phyloP scores from a whole-genome alignment of 2,329 filamentous ascomycete genomes.

The Thielaviopsis punctulata region DNA sequence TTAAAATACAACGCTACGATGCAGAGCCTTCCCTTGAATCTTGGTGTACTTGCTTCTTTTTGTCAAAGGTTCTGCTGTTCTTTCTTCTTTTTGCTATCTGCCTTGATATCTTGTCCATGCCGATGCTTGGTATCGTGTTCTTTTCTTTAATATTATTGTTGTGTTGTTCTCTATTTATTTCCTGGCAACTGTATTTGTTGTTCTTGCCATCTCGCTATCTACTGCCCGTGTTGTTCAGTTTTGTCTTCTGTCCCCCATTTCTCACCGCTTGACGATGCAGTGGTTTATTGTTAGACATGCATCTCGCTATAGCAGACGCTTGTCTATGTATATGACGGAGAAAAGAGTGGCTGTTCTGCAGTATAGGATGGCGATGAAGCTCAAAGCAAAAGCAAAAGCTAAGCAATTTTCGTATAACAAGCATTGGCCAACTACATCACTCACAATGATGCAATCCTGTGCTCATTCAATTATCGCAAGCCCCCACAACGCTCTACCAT shows the following conservation, averaged over 20 bases:
- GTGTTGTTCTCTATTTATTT: background rate
- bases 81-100: no score
- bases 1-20: background rate
- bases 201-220: background rate
- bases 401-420: no score
- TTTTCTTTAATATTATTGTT: no score
- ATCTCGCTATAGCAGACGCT: background rate
- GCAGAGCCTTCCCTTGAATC: background rate
- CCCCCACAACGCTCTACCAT: background rate
- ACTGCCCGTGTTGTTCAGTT: background rate
- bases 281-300: background rate
- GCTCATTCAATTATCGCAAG: background rate
- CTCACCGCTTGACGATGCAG: background rate
- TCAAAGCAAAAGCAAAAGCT: no score
- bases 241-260: background rate
- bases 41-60: background rate
- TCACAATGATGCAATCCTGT: background rate
- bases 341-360: no score
- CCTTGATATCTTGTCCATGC: no score
- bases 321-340: no score
- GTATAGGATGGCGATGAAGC: no score
- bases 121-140: no score
- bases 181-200: background rate
- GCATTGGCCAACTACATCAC: background rate
- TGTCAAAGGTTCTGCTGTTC: background rate